Conservation (phyloP, 768 basidiomycete species). For the Lactarius psammicola region DNA sequence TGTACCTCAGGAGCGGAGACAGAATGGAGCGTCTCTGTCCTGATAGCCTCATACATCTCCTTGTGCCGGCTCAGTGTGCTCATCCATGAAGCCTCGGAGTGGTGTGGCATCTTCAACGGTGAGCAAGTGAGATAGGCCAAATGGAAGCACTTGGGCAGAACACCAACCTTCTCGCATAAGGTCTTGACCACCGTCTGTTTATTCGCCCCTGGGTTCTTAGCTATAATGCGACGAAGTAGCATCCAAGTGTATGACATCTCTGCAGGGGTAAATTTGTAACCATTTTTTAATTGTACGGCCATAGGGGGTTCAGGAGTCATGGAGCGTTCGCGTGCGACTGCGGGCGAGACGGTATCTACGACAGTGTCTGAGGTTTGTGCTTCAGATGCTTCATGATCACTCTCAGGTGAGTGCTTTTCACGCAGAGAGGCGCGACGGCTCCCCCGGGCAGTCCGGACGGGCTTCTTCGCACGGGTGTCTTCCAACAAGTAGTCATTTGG, state of each 20-base stretch:
- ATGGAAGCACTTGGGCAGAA: background rate
- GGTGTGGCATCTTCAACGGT: constrained; percentile 55
- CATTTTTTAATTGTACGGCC: constrained; percentile 13
- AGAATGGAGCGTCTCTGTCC: constrained; percentile 31
- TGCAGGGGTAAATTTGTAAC: constrained; percentile 24
- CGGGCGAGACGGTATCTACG: constrained; percentile 3
- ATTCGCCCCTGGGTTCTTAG: constrained; percentile 2
- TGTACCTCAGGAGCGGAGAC: background rate
- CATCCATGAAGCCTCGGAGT: constrained; percentile 52
- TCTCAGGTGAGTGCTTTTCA: constrained; percentile 14
- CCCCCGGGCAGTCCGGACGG: background rate
- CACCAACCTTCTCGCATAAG: constrained; percentile 19
- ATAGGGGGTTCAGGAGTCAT: constrained; percentile 17
- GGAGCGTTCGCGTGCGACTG: background rate
- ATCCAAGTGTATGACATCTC: constrained; percentile 25
- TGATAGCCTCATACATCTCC: constrained; percentile 45
- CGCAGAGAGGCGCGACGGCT: background rate
- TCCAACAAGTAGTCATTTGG: constrained; percentile 46
- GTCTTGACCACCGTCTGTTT: background rate
- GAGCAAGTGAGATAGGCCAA: background rate
- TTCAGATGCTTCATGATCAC: constrained; percentile 13
- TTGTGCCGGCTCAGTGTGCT: constrained; percentile 38
- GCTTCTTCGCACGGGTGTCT: constrained; percentile 11
- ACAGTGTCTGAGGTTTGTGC: constrained; percentile 17
- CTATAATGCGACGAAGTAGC: constrained; percentile 20